Percentiles rank a stretch among this genome's conserved stretches.
phyloP scores from a whole-genome alignment of 108 stramenopile species.

The Nannochloropsis gaditana region DNA sequence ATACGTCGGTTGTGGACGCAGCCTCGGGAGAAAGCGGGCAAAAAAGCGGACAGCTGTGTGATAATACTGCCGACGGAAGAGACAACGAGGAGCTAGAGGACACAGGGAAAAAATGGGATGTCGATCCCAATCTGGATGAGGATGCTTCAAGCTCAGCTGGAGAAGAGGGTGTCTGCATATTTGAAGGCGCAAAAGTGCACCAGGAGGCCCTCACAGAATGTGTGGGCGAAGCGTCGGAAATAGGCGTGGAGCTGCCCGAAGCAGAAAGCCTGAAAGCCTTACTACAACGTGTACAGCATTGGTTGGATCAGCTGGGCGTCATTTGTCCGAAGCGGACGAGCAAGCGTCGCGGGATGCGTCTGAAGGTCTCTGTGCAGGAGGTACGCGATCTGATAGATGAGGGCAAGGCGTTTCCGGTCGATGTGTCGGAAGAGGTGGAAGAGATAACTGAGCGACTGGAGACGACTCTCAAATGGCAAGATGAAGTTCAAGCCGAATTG shows the following conservation, averaged over 20 bases:
- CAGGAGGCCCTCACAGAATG: slow-evolving; percentile 8
- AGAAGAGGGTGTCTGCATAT: background rate
- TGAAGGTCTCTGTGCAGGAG: slow-evolving; percentile 33
- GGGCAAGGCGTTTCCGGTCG: slow-evolving; percentile 34
- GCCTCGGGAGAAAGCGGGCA: background rate
- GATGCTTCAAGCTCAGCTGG: background rate
- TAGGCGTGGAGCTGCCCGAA: slow-evolving; percentile 22
- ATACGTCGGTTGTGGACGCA: background rate
- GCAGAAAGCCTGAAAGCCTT: slow-evolving; percentile 34
- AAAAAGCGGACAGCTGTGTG: background rate
- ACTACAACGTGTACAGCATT: slow-evolving; percentile 28
- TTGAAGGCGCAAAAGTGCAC: background rate
- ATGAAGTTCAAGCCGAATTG: background rate
- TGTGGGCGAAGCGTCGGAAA: background rate
- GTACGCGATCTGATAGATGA: slow-evolving; percentile 27
- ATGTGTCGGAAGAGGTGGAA: slow-evolving; percentile 35
- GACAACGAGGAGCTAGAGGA: background rate
- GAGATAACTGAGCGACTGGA: background rate
- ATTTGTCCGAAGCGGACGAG: slow-evolving; percentile 44
- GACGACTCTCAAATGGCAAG: slow-evolving; percentile 15
- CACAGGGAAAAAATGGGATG: background rate
- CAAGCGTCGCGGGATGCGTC: slow-evolving; percentile 36
- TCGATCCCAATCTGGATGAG: background rate
- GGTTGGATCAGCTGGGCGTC: slow-evolving; percentile 36
- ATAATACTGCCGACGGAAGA: background rate